Conservation (phyloP, 306 rosid species). For the Delonix regia region DNA sequence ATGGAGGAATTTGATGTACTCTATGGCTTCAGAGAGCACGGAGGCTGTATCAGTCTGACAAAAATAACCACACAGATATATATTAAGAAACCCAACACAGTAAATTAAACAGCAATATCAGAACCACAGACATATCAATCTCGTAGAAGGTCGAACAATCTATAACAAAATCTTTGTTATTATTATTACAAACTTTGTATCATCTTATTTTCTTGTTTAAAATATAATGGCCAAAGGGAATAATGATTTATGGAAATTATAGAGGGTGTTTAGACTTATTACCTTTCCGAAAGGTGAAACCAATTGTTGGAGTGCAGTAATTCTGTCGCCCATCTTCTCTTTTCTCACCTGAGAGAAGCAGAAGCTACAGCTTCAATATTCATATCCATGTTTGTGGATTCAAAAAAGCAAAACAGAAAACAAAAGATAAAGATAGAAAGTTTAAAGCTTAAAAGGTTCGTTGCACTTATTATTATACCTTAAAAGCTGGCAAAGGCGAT, state of each 20-base stretch:
- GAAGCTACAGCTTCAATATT: conserved; percentile 29
- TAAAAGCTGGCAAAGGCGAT: conserved; percentile 76
- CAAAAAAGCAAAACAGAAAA: not conserved
- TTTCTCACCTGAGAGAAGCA: conserved; percentile 66
- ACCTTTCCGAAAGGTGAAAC: conserved; percentile 99
- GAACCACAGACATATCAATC: not conserved
- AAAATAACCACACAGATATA: conserved; percentile 43
- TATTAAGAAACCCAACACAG: conserved; percentile 34
- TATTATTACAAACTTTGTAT: no score
- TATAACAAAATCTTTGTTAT: no score
- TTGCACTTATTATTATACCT: conserved; percentile 48
- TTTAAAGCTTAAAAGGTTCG: not conserved
- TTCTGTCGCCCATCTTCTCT: conserved; percentile 99
- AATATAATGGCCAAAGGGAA: no score
- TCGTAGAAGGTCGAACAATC: no score
- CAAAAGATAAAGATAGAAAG: not conserved
- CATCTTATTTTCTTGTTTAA: no score
- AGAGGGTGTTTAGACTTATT: not conserved
- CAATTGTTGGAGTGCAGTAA: conserved; percentile 99
- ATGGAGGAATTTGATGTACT: conserved; percentile 93
- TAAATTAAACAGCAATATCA: not conserved
- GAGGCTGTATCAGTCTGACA: conserved; percentile 99
- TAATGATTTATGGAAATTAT: not conserved
- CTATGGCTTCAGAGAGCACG: conserved; percentile 98
- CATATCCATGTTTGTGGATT: conserved; percentile 5